Percentiles rank a stretch among this genome's conserved stretches.
Conservation (phyloP, 2,329 filamentous ascomycete genomes). For the Pyricularia sp. region DNA sequence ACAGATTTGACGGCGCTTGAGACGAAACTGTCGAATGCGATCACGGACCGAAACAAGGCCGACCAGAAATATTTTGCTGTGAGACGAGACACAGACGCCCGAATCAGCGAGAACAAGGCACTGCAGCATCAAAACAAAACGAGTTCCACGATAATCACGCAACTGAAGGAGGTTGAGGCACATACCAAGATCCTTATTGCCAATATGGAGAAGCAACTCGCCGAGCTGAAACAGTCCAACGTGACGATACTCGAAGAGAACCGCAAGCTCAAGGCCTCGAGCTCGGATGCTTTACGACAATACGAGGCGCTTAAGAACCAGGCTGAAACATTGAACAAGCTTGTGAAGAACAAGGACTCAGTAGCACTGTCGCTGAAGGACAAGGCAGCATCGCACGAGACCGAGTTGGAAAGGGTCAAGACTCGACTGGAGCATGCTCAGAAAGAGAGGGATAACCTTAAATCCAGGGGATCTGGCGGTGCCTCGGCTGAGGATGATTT, state of each 20-base stretch:
- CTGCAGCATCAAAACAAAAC: slow-evolving; percentile 75
- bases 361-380: slow-evolving; percentile 37
- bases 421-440: slow-evolving; percentile 64
- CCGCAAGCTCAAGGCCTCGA: slow-evolving; percentile 60
- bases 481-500: slow-evolving; percentile 61
- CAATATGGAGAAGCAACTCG: slow-evolving; percentile 83
- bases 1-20: slow-evolving; percentile 63
- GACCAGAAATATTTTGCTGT: slow-evolving; percentile 97
- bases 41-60: slow-evolving; percentile 85
- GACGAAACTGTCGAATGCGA: slow-evolving; percentile 60
- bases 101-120: slow-evolving; percentile 66
- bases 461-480: slow-evolving; percentile 69
- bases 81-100: slow-evolving; percentile 83
- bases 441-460: slow-evolving; percentile 78
- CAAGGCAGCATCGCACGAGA: slow-evolving; percentile 48
- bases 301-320: slow-evolving; percentile 64
- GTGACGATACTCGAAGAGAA: slow-evolving; percentile 57
- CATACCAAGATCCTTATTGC: slow-evolving; percentile 61
- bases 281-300: slow-evolving; percentile 54
- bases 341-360: slow-evolving; percentile 65
- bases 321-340: slow-evolving; percentile 59
- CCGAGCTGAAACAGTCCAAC: slow-evolving; percentile 69
- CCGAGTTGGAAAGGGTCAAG: slow-evolving; percentile 69
- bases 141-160: slow-evolving; percentile 83
- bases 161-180: slow-evolving; percentile 81